Base-by-base conservation (phyloP, 176 grass and related monocot species). In the Cymbopogon citratus region DNA sequence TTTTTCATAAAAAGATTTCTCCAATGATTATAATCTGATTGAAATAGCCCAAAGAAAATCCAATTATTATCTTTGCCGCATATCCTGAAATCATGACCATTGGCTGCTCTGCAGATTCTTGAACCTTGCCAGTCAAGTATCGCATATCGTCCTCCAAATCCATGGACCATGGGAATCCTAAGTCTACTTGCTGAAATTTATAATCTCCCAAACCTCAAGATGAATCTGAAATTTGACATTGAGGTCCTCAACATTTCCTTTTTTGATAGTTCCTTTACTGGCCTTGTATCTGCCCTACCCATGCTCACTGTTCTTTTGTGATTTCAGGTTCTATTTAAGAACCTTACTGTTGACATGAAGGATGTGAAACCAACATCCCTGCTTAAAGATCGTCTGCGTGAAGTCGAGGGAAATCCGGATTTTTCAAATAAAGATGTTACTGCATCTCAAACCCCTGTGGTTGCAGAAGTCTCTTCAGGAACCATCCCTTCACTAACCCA, bases 161-260 rank as follows among this genome's bases (percentile, higher is more conserved):
- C 93, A 10, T 96, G 90, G 93, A 96, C 93, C 27, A 92, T 96
- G 93, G 90, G 93, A 70, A 92, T 96, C 66, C 88, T 96, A 78
- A 92, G 90, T 84, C 83, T 96, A 83, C 90, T 96, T 84, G 77
- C 76, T 61, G 93, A 96, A 80, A 96, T 96, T 29, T 96, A 96
- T 81, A 92, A 90, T 84, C 88, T 89, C 60, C 93, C 93, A 76
- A 96, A 96, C 67, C 93, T 96, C 68, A 96, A 96, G 87, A 96
- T 96, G 90, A 96, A 96, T 84, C 76, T 96, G 51, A 96, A 87
- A 88, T 96, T 96, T 88, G 93, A 96, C 40, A 96, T 96, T 62
- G 93, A 96, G 93, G 93, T 96, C 45, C 21, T 44, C 9, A 65
- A 35, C 76, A 34, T 85, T 69, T 73, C 27, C 85, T 33, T 36